Percentiles rank a stretch among this genome's conserved stretches.
Evolutionary conservation across 768 basidiomycete species (phyloP).

Genomic region (Lentinus brumalis): DNA sequence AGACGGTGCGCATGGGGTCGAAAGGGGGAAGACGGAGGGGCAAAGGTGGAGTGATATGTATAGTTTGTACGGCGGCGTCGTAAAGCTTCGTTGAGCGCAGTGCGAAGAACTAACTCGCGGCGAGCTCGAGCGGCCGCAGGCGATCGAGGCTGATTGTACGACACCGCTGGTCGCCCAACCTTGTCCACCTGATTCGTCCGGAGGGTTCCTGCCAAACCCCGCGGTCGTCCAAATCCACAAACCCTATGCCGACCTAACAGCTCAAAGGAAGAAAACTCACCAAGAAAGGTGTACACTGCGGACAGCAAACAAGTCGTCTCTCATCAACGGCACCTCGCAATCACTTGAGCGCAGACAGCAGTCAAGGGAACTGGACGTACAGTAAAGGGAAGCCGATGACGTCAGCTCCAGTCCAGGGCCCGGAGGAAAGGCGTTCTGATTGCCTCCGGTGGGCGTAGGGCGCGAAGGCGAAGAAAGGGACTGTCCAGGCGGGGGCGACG

Average conservation of each 20-base stretch:
- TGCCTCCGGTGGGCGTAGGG: conserved; percentile 2
- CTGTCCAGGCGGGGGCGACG: neutral
- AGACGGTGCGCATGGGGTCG: neutral
- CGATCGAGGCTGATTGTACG: neutral
- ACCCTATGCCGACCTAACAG: neutral
- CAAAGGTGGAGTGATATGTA: conserved; percentile 1
- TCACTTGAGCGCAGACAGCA: conserved; percentile 6
- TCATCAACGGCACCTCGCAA: conserved; percentile 10
- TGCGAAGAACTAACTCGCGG: neutral
- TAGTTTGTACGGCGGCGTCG: neutral
- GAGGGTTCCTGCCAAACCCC: neutral
- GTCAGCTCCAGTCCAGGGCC: conserved; percentile 10
- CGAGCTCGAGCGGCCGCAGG: conserved; percentile 2
- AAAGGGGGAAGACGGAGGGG: neutral
- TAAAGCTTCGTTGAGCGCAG: conserved; percentile 6
- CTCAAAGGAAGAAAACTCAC: conserved; percentile 11
- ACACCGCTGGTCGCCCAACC: neutral
- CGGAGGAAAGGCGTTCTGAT: neutral
- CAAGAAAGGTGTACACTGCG: conserved; percentile 29
- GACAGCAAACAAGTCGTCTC: conserved; percentile 4
- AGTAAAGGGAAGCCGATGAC: conserved; percentile 24
- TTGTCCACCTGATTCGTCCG: conserved; percentile 8
- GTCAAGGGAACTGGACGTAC: conserved; percentile 14
- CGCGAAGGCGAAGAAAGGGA: neutral
- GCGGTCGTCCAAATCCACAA: conserved; percentile 1